These are phyloP conservation scores for Erysiphe pulchra DNA, from an alignment of 2,329 filamentous ascomycete species.

Conservation along the genomic window DNA sequence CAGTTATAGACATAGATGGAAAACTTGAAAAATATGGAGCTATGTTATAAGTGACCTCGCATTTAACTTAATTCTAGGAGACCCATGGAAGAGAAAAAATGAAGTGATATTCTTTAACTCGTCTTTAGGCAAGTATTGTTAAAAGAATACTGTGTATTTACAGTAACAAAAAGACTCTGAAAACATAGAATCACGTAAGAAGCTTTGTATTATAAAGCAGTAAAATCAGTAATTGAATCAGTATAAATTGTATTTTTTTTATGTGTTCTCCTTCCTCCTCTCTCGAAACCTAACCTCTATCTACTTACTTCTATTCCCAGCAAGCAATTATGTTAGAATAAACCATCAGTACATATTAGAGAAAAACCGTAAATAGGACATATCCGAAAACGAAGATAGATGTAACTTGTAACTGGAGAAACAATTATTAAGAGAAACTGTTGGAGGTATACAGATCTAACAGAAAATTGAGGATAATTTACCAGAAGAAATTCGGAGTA, in stretches of 20 bases:
- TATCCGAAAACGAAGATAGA: background rate
- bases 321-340: background rate
- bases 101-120: too few species aligned
- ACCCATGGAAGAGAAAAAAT: too few species aligned
- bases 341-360: background rate
- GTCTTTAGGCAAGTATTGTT: background rate
- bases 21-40: background rate
- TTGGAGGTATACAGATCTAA: too few species aligned
- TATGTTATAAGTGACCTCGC: background rate
- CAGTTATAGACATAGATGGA: background rate
- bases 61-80: background rate
- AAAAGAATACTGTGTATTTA: background rate
- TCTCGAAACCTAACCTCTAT: too few species aligned
- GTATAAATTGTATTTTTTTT: too few species aligned
- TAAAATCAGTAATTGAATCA: too few species aligned
- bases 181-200: background rate
- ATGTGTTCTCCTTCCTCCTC: background rate
- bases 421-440: too few species aligned
- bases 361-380: background rate
- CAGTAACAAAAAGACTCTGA: background rate
- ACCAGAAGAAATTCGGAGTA: too few species aligned
- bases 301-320: background rate
- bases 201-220: background rate
- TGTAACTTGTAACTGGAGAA: too few species aligned
- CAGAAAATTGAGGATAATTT: too few species aligned